Base-by-base conservation (phyloP, 148 eudicot species). In the Amaranthus cruentus region DNA sequence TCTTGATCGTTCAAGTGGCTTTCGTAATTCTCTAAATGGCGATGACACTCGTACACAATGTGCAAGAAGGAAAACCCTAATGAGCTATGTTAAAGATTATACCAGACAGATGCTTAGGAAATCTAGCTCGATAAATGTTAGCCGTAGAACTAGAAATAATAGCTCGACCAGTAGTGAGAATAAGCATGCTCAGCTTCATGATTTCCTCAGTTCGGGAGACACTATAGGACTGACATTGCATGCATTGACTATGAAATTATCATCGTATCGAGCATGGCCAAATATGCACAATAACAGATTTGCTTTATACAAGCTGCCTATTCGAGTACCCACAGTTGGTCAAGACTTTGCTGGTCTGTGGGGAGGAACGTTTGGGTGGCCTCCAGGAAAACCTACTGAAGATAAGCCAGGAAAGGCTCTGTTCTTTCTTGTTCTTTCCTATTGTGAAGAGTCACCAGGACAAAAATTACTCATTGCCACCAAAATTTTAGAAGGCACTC, bases 321-420 rank as follows among this genome's bases (percentile, higher is more conserved):
- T 78, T 61, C 67, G 66, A 69, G 79, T 68, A 46, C 90, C 94
- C 68, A 61, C 69, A 43, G 56, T 64, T 15, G 87, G 85, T 55
- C 89, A 85, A 59, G 92, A 91, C 48, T 84, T 81, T 55, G 84
- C 85, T 14, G 97, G 97, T 79, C 54, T 91, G 66, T 91, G 95
- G 94, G 97, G 94, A 64, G 97, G 94, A 64, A 91, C 92, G 66
- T 87, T 91, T 56, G 97, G 94, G 48, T 89, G 94, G 97, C 97
- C 97, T 65, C 97, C 97, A 7, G 91, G 97, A 68, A 91, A 59
- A 75, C 87, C 88, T 44, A 80, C 85, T 55, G 90, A 80, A 71
- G 92, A 88, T 82, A 91, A 89, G 78, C 92, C 89, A 2, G 95
- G 92, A 72, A 86, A 88, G 74, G 97, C 94, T 59, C 75, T 89